These are phyloP conservation scores for Phytophthora lateralis DNA, from an alignment of 352 stramenopile genomes.

Conservation along the genomic window DNA sequence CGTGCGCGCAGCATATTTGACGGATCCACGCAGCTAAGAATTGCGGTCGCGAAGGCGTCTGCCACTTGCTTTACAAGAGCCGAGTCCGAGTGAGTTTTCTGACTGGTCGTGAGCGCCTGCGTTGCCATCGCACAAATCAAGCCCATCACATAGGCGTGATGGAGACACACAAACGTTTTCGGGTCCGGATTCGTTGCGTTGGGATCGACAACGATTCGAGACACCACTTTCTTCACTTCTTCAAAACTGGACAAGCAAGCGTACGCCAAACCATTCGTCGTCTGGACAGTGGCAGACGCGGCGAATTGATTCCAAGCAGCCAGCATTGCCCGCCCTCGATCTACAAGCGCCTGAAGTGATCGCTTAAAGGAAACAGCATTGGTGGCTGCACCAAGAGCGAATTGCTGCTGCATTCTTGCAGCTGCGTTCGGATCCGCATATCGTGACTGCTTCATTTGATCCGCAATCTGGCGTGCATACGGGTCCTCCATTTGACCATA, in stretches of 20 bases:
- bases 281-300: constrained; percentile 47
- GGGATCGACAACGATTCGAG: constrained; percentile 62
- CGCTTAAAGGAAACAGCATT: constrained; percentile 49
- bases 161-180: constrained; percentile 78
- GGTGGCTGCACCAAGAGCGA: constrained; percentile 12
- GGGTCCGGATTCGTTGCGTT: constrained; percentile 47
- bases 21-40: constrained; percentile 79
- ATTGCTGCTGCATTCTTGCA: constrained; percentile 29
- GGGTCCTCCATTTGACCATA: constrained; percentile 30
- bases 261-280: constrained; percentile 62
- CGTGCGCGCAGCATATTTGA: constrained; percentile 58
- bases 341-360: constrained; percentile 66
- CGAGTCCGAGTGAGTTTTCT: constrained; percentile 61
- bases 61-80: constrained; percentile 70
- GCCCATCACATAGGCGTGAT: constrained; percentile 81
- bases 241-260: constrained; percentile 79
- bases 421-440: constrained; percentile 18
- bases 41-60: constrained; percentile 73
- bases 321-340: constrained; percentile 72
- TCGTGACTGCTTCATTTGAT: constrained; percentile 43
- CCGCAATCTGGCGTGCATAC: constrained; percentile 31
- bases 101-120: constrained; percentile 73
- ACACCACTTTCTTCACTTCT: constrained; percentile 77
- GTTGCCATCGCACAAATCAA: constrained; percentile 81
- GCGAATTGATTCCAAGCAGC: constrained; percentile 81